Base-by-base conservation (phyloP, 495 filamentous ascomycete genomes). In the Penicillium verhagenii region DNA sequence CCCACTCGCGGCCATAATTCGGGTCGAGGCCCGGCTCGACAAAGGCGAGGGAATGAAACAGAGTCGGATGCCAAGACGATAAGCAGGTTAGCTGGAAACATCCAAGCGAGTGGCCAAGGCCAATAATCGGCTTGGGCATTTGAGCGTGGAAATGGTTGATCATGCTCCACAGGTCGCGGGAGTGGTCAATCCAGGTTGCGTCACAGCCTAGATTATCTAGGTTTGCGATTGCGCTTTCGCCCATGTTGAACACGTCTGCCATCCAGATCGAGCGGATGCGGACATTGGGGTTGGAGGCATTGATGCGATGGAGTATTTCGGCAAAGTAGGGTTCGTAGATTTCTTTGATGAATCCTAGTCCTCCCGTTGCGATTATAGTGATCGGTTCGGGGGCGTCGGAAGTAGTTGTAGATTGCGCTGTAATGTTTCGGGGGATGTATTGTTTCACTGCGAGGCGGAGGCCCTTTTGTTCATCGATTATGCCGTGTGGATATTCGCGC, bases 61-160 rank as follows among this genome's bases (percentile, higher is more conserved):
- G 2, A 94, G 81, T 3, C 88, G 91, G 88, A 69, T 93, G 87
- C 42, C 89, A 70, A 9, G 90, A 70, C 2, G 89, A 72, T 2
- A 82, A 66, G 42, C 74, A 70, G 29, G 63, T 21, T 11, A 28
- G 16, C 21, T 40, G 21, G n/a, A 14, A 33, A 31, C n/a, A 21
- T 31, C 91, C 91, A 72, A 87, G 82, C 60, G 85, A 89, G 69
- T 95, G 90, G 11, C 90, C 91, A 2, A 96, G 64, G 9, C 65
- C 65, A 1, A 68, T 46, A 2, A 68, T 48, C 1, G 91, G 91
- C 3, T 84, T 82, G 1, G 85, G 82, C 87, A 96, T 91, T 47
- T 86, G 54, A 1, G 69, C 59, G 11, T 86, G 85, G 69, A 94
- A 89, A 43, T 78, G 74, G 69, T 94, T 94, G 69, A 91, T 77